Evolutionary conservation across 2,329 filamentous ascomycete species (phyloP), one percentile per base, ranked within the genome.

Genomic region (Paraphoma sp.): DNA sequence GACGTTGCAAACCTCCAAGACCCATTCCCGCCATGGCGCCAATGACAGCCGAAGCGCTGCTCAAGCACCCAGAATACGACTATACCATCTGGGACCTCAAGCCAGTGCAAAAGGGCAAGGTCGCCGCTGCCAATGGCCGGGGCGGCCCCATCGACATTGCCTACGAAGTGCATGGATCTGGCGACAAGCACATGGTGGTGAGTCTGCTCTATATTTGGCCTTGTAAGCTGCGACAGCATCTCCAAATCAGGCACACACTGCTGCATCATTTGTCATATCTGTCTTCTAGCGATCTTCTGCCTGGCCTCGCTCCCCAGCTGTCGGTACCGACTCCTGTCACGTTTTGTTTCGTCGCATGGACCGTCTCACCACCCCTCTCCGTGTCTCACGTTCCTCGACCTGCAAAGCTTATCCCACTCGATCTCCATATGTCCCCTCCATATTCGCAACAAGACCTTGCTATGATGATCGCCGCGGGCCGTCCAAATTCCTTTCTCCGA

Each of bases 121-220:
- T 86, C 6, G 77, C 85, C 2, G 90, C 91, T 29, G 92, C 89
- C n/a, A 80, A 84, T 53, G 85, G 80, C 38, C 84, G 90, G 66
- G 89, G 92, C 60, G 92, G 91, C 1, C 92, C 91, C 17, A 80
- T 96, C 63, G 84, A 89, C 45, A 86, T 96, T 50, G 82, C 86
- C 51, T 96, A 91, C 83, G 90, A 95, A 76, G 81, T 95, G 46
- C 92, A 96, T 79, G 91, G 92, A 53, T 79, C 83, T 59, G 92
- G 91, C 3, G 85, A 88, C 46, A 82, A 84, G 62, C 90, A 90
- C 79, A 78, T 95, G 62, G 81, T 92, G 67, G 91, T 95, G 82
- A 62, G 89, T 85, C 29, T 30, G 57, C 48, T 48, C 60, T 54
- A 63, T 56, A 59, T 59, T 60, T 50, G 57, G 57, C 45, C 43